Evolutionary conservation across 1,139 yeast species (phyloP).

Genomic region (Saccharomyces hybrid): DNA sequence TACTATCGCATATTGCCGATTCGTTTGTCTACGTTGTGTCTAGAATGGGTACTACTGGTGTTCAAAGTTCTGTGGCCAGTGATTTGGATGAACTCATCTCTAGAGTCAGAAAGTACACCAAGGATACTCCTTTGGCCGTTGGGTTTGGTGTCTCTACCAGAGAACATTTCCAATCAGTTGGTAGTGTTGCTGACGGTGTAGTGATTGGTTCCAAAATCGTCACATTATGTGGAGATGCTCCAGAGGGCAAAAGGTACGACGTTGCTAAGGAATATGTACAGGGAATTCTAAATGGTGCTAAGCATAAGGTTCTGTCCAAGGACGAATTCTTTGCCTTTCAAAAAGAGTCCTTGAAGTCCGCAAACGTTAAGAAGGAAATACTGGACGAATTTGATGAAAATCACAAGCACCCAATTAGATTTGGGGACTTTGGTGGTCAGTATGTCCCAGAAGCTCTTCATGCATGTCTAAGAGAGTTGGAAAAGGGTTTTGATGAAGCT

Average conservation of each 20-base stretch:
- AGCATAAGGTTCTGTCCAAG: slow-evolving; percentile 25
- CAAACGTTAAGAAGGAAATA: slow-evolving; percentile 22
- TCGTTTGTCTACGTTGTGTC: slow-evolving; percentile 94
- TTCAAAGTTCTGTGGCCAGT: slow-evolving; percentile 51
- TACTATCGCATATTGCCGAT: slow-evolving; percentile 80
- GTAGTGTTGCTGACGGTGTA: slow-evolving; percentile 80
- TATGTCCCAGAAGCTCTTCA: slow-evolving; percentile 96
- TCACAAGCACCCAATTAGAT: slow-evolving; percentile 60
- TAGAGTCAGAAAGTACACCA: slow-evolving; percentile 67
- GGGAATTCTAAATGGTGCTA: slow-evolving; percentile 61
- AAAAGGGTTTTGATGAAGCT: slow-evolving; percentile 78
- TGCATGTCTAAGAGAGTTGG: slow-evolving; percentile 83
- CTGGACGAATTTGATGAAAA: slow-evolving; percentile 42
- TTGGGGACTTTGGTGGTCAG: slow-evolving; percentile 97
- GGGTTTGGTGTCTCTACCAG: slow-evolving; percentile 96
- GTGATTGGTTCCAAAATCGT: slow-evolving; percentile 89
- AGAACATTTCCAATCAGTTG: slow-evolving; percentile 79
- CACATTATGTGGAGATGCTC: slow-evolving; percentile 56
- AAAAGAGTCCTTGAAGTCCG: slow-evolving; percentile 27
- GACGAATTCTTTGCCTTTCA: slow-evolving; percentile 25
- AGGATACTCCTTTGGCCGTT: slow-evolving; percentile 82
- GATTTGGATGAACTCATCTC: slow-evolving; percentile 63
- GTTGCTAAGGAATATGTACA: slow-evolving; percentile 61
- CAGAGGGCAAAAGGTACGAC: slow-evolving; percentile 50
- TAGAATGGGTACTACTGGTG: slow-evolving; percentile 97